Evolutionary conservation across 106 monocot species (phyloP).

Genomic region (Apostasia ramifera): DNA sequence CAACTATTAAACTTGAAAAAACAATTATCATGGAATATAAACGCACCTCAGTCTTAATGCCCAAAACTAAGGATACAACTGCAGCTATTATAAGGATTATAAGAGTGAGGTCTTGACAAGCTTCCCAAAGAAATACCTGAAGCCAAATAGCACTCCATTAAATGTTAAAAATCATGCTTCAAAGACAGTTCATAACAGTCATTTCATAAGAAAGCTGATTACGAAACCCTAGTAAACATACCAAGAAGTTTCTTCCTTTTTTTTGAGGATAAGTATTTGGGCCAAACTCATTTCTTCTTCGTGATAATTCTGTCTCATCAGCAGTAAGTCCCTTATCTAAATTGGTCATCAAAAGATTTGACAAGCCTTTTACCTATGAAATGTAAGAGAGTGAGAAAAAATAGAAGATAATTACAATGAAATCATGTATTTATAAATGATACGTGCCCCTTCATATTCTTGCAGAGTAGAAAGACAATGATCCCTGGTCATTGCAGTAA

Average conservation of each 20-base stretch:
- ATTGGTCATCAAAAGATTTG: constrained; percentile 53
- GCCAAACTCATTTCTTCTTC: constrained; percentile 63
- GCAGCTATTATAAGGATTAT: constrained; percentile 90
- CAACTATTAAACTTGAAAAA: too few species aligned
- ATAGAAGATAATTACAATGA: too few species aligned
- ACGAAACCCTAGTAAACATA: constrained; percentile 15
- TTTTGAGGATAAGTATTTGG: constrained; percentile 86
- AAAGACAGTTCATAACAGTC: not conserved
- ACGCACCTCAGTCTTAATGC: constrained; percentile 83
- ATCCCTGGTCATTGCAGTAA: constrained; percentile 73
- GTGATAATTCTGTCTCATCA: constrained; percentile 58
- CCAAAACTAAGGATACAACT: constrained; percentile 61
- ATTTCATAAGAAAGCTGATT: not conserved
- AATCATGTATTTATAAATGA: not conserved
- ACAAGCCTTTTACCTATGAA: constrained; percentile 49
- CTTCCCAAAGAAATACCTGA: constrained; percentile 86
- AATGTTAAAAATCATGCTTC: too few species aligned
- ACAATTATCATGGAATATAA: not conserved
- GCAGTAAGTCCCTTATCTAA: constrained; percentile 65
- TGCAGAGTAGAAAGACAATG: constrained; percentile 64
- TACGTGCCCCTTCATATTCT: constrained; percentile 68
- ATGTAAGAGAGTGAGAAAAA: not conserved
- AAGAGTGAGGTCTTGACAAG: constrained; percentile 83
- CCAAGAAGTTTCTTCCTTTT: constrained; percentile 83
- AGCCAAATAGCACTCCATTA: not conserved